A percentile compares a stretch with the other conserved stretches of the same genome.
These are phyloP conservation scores for Penicillium sp. DNA, from an alignment of 2,329 filamentous ascomycete genomes.

Conservation along the genomic window DNA sequence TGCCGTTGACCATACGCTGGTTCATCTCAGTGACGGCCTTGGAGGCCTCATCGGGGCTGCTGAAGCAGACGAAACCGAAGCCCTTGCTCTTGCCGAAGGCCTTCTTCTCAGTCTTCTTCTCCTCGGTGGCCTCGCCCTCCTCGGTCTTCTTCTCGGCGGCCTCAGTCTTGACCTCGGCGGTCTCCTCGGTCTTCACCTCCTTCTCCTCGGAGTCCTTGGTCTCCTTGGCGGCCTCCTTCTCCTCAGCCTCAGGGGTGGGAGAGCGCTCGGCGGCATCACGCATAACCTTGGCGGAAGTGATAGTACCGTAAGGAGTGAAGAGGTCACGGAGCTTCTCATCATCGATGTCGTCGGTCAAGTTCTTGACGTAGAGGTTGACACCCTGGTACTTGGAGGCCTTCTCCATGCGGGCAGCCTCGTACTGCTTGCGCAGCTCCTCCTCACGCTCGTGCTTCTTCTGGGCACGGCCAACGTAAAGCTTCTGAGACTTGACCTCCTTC, in stretches of 20 bases:
- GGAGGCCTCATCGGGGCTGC: slow-evolving; percentile 96
- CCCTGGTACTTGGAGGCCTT: slow-evolving; percentile 99
- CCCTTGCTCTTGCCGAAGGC: slow-evolving; percentile 95
- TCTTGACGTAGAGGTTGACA: slow-evolving; percentile 99
- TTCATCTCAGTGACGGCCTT: slow-evolving; percentile 99
- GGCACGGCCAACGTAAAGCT: slow-evolving; percentile 92
- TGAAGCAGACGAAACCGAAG: slow-evolving; percentile 99
- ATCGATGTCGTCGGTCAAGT: slow-evolving; percentile 90
- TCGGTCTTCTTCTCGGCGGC: slow-evolving; percentile 44
- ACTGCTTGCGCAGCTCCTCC: slow-evolving; percentile 97
- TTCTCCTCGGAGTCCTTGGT: slow-evolving; percentile 39
- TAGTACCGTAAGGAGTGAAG: slow-evolving; percentile 82
- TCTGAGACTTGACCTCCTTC: slow-evolving; percentile 85
- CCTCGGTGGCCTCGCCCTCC: slow-evolving; percentile 48
- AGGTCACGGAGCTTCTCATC: slow-evolving; percentile 95
- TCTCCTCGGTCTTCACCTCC: slow-evolving; percentile 34
- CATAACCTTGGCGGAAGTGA: slow-evolving; percentile 99
- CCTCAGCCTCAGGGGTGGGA: slow-evolving; percentile 41
- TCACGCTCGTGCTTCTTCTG: slow-evolving; percentile 99
- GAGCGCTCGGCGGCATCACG: slow-evolving; percentile 57
- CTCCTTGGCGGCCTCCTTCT: slow-evolving; percentile 45
- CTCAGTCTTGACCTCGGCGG: slow-evolving; percentile 42
- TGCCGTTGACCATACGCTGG: slow-evolving; percentile 94
- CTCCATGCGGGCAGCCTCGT: slow-evolving; percentile 92
- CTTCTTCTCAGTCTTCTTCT: slow-evolving; percentile 55